These are phyloP conservation scores for Spathaspora sp. DNA, from an alignment of 1,139 yeast genomes.

Conservation along the genomic window DNA sequence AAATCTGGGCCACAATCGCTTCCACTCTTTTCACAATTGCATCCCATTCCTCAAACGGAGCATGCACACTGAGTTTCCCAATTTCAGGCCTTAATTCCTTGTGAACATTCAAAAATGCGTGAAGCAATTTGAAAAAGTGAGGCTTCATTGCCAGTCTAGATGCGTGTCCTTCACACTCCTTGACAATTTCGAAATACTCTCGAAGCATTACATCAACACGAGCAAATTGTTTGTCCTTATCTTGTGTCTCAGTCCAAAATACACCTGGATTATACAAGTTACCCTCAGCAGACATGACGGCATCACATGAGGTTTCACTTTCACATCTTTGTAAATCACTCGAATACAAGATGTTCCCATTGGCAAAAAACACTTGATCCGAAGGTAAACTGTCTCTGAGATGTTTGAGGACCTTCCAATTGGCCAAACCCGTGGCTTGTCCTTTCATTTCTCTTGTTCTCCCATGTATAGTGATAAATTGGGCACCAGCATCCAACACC, in stretches of 20 bases:
- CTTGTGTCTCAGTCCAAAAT: slow-evolving; percentile 57
- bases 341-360: slow-evolving; percentile 87
- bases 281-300: slow-evolving; percentile 97
- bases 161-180: slow-evolving; percentile 65
- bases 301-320: slow-evolving; percentile 69
- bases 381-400: slow-evolving; percentile 76
- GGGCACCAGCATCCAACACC: slow-evolving; percentile 95
- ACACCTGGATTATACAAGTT: slow-evolving; percentile 92
- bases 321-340: slow-evolving; percentile 73
- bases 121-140: slow-evolving; percentile 83
- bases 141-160: slow-evolving; percentile 85
- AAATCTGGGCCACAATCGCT: slow-evolving; percentile 56
- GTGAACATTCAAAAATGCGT: slow-evolving; percentile 72
- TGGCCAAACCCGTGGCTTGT: slow-evolving; percentile 91
- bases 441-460: slow-evolving; percentile 98
- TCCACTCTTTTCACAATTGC: slow-evolving; percentile 69
- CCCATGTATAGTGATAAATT: slow-evolving; percentile 91
- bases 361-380: slow-evolving; percentile 88
- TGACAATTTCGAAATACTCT: slow-evolving; percentile 87
- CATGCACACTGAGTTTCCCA: slow-evolving; percentile 54
- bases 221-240: slow-evolving; percentile 71
- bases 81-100: slow-evolving; percentile 75
- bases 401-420: slow-evolving; percentile 79
- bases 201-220: slow-evolving; percentile 80
- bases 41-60: slow-evolving; percentile 62